Evolutionary conservation across 805 yeast species (phyloP), one percentile per base, ranked within the genome.

Genomic region (Kodamaea kakaduensis): DNA sequence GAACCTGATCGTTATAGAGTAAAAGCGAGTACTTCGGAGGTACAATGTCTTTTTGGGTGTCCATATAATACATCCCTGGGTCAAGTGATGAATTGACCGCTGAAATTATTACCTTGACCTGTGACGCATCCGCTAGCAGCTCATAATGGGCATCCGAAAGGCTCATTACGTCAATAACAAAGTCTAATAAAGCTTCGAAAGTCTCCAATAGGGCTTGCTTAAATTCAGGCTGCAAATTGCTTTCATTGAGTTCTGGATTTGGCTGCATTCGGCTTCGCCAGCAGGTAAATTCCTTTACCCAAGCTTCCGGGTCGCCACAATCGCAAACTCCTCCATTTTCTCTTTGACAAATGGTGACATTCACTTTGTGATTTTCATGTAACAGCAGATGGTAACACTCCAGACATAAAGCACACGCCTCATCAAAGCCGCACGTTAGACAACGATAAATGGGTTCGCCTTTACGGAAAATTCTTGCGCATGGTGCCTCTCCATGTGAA

Each of bases 281-380:
- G 53, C 95, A 86, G 9, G 61, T 50, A 27, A 77, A 61, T 1
- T 67, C 58, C 10, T 56, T 56, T 4, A 65, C 71, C 88, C 94
- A 87, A 0, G 94, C 94, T 50, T 84, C 95, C 0, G 78, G 75
- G 50, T 87, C 95, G 3, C 96, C 95, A 56, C 96, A 86, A 51
- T 86, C 96, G 54, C 94, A 84, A 13, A 81, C 83, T 0, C 93
- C 93, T 24, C 89, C 85, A 38, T 75, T 82, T 41, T 77, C 83
- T 34, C 84, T 66, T 27, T 75, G 75, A 38, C 81, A 74, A 5
- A 84, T 76, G 25, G 76, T 67, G 12, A 78, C 73, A 37, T 79
- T 75, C 6, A 84, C 79, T 31, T 77, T 73, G 55, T 89, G 97
- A 29, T 78, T 90, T 22, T 53, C 51, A 57, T 89, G 97, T 37